These are phyloP conservation scores for Fragaria nilgerrensis DNA, from an alignment of 306 rosid genomes.

Conservation along the genomic window DNA sequence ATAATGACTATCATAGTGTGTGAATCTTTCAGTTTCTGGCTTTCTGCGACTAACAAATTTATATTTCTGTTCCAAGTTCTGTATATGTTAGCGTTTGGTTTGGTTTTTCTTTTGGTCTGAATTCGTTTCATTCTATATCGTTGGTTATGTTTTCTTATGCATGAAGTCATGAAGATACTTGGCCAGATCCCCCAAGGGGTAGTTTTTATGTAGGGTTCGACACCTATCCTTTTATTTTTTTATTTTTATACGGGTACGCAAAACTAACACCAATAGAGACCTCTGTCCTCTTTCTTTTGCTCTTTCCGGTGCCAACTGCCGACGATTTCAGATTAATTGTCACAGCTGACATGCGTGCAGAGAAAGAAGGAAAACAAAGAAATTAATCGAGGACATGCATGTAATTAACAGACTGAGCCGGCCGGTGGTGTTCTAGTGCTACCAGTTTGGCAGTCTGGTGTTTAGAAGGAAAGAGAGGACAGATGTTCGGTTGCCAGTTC, in stretches of 20 bases:
- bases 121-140: too few relatives aligned
- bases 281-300: background rate
- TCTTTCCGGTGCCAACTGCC: background rate
- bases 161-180: too few relatives aligned
- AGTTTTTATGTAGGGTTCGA: too few relatives aligned
- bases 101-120: background rate
- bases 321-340: background rate
- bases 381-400: background rate
- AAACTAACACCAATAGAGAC: too few relatives aligned
- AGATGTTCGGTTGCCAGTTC: background rate
- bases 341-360: background rate
- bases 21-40: background rate
- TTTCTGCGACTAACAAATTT: background rate
- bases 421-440: background rate
- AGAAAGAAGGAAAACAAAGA: background rate
- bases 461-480: background rate
- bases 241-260: too few relatives aligned
- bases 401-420: background rate
- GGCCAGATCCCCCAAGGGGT: too few relatives aligned
- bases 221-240: too few relatives aligned
- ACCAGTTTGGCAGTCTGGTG: background rate
- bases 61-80: background rate
- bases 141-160: too few relatives aligned
- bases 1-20: background rate
- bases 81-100: background rate